Evolutionary conservation across 2,329 filamentous ascomycete species (phyloP).

Genomic region (Colletotrichum acutatum): DNA sequence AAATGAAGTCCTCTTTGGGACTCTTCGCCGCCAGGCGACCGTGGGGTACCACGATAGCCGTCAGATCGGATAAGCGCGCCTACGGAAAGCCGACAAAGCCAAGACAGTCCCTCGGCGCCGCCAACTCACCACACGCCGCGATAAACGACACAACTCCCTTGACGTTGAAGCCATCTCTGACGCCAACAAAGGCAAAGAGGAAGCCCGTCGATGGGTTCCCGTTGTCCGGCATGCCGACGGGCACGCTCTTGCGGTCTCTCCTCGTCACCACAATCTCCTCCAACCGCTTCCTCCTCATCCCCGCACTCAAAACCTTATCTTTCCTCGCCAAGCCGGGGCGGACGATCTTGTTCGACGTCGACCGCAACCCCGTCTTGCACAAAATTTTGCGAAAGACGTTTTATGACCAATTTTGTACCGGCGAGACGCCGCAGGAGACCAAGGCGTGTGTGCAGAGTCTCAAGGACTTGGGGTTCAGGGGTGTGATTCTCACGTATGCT

Average conservation of each 20-base stretch:
- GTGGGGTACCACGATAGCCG: constrained; percentile 1
- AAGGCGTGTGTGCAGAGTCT: constrained; percentile 54
- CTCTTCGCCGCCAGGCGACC: constrained; percentile 16
- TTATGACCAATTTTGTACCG: constrained; percentile 67
- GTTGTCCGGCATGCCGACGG: constrained; percentile 45
- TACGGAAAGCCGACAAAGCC: constrained; percentile 31
- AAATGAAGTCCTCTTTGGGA: constrained; percentile 19
- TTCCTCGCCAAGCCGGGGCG: constrained; percentile 51
- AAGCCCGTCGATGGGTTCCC: constrained; percentile 32
- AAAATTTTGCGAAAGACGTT: constrained; percentile 61
- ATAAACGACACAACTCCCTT: constrained; percentile 3
- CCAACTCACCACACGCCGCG: constrained; percentile 18
- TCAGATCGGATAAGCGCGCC: constrained; percentile 15
- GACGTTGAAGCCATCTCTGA: background rate
- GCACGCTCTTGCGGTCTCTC: constrained; percentile 52
- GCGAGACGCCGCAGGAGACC: constrained; percentile 59
- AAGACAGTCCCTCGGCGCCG: constrained; percentile 17
- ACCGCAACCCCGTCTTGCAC: constrained; percentile 60
- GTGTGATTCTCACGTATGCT: constrained; percentile 68
- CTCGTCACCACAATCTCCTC: constrained; percentile 59
- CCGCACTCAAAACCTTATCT: constrained; percentile 49
- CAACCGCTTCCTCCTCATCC: constrained; percentile 51
- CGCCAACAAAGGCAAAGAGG: background rate
- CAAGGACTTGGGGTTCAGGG: constrained; percentile 61
- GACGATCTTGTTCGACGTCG: constrained; percentile 51